A percentile compares a stretch with the other conserved stretches of the same genome.
Evolutionary conservation across 2,329 filamentous ascomycete species (phyloP).

Genomic region (Mariannaea sp.): DNA sequence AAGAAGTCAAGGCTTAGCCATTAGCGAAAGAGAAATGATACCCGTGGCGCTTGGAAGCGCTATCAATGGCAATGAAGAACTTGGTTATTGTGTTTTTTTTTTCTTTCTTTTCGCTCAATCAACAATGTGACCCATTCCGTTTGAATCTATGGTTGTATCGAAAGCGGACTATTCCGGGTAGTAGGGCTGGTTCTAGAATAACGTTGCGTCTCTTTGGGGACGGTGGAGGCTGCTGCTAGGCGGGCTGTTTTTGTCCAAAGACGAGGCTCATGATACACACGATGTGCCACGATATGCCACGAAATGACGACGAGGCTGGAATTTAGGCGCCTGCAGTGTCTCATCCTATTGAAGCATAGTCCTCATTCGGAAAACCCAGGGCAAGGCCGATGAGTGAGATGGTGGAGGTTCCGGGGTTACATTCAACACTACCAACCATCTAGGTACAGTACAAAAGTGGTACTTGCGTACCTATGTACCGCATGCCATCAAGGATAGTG

Average conservation of each 20-base stretch:
- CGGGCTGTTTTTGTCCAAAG: slow-evolving; percentile 7
- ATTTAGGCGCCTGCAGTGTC: no score
- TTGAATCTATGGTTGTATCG: slow-evolving; percentile 11
- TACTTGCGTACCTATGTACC: no score
- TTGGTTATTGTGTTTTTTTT: slow-evolving; percentile 2
- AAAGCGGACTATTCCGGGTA: neutral
- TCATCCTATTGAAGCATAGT: no score
- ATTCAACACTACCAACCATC: no score
- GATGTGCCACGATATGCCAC: neutral
- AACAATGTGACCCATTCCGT: slow-evolving; percentile 6
- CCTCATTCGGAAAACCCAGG: no score
- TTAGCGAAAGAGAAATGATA: slow-evolving; percentile 32
- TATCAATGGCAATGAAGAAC: slow-evolving; percentile 19
- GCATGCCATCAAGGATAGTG: neutral
- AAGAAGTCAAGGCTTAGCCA: slow-evolving; percentile 5
- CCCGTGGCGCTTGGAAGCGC: slow-evolving; percentile 26
- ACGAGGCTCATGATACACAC: slow-evolving; percentile 8
- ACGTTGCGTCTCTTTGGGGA: neutral
- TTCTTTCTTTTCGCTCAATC: slow-evolving; percentile 4
- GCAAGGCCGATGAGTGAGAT: no score
- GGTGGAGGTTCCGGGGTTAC: no score
- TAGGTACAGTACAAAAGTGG: slow-evolving; percentile 4
- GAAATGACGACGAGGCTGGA: neutral
- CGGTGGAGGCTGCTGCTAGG: slow-evolving; percentile 1
- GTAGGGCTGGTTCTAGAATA: neutral